Conservation (phyloP, 2,329 filamentous ascomycete species). For the Ceratocystis eucalypticola region DNA sequence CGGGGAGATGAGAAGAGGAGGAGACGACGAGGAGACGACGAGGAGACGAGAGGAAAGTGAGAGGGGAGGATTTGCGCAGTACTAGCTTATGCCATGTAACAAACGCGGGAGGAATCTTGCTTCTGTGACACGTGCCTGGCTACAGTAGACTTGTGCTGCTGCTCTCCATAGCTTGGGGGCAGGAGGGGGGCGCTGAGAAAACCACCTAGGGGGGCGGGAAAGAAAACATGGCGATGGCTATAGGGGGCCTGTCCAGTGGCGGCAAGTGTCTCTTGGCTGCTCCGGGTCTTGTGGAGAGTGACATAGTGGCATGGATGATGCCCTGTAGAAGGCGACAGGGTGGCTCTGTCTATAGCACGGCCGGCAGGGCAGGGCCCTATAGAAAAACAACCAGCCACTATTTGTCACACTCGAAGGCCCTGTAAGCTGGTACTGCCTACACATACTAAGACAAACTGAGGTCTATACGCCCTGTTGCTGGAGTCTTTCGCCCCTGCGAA, state of each 20-base stretch:
- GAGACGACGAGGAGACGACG: background rate
- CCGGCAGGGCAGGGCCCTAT: background rate
- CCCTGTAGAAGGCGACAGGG: background rate
- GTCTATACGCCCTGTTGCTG: no score
- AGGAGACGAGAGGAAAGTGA: background rate
- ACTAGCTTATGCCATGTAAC: constrained; percentile 4
- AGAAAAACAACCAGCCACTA: background rate
- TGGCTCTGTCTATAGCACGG: background rate
- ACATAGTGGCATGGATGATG: background rate
- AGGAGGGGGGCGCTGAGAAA: no score
- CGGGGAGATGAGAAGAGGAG: background rate
- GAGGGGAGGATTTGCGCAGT: background rate
- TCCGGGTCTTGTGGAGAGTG: background rate
- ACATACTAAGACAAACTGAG: background rate
- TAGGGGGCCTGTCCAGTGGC: background rate
- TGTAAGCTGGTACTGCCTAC: background rate
- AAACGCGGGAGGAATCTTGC: constrained; percentile 7
- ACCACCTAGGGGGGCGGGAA: background rate
- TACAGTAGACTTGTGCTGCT: no score
- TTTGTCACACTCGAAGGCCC: no score
- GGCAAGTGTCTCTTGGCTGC: background rate
- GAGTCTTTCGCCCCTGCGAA: no score
- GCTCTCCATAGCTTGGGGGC: no score
- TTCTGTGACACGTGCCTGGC: constrained; percentile 2
- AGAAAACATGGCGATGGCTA: background rate